Evolutionary conservation across 352 stramenopile species (phyloP), one percentile per base, ranked within the genome.

Genomic region (Phytophthora ohioensis): DNA sequence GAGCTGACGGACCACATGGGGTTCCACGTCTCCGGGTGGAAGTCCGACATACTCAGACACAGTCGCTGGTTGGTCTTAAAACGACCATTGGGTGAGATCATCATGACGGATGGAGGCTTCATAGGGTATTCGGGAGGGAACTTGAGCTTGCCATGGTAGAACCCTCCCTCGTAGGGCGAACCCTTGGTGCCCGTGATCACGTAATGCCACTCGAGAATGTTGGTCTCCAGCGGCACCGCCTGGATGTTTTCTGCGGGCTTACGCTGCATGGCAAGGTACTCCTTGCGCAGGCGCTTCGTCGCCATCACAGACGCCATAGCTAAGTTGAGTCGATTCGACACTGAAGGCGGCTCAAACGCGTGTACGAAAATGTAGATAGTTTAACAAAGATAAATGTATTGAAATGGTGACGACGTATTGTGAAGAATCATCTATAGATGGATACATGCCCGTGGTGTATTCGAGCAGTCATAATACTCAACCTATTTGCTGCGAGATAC

Each of bases 141-240:
- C 65, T 94, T 91, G 46, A 98, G 87, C 34, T 92, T 92, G 27
- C 93, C 94, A 60, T 97, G 87, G 81, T 98, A 99, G 75, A 81
- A 89, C 3, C 94, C 94, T 46, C 92, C 92, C 57, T 95, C 92
- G 69, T 97, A 98, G 17, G 84, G 83, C 57, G 84, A 81, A 43
- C 70, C 84, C 4, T 75, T 55, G 15, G 87, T 94, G 39, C 87
- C 87, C 27, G 73, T 82, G 71, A 99, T 94, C 11, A 99, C 94
- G 75, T 98, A 99, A 75, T 98, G 94, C 93, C 96, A 98, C 81
- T 98, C 94, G 12, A 98, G 82, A 57, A 99, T 98, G 73, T 98
- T 98, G 36, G 76, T 84, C 71, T 98, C 93, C 51, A 97, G 78
- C 32, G 96, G 94, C 39, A 91, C 77, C 13, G 95, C 92, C 49